These are phyloP conservation scores for Helicostylum pulchrum DNA, from an alignment of 192 early-diverging fungal species.

Conservation along the genomic window DNA sequence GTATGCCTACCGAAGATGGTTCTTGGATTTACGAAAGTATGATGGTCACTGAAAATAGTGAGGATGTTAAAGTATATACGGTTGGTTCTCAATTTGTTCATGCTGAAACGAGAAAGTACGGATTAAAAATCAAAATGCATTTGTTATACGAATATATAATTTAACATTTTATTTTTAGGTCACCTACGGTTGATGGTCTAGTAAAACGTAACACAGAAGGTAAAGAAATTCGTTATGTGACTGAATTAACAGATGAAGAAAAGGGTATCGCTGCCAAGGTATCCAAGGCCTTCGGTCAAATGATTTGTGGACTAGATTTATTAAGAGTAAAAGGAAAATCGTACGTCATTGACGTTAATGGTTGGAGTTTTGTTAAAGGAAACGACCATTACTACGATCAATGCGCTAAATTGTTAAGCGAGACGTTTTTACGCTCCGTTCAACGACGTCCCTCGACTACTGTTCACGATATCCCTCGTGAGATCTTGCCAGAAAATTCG, in stretches of 20 bases:
- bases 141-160: constrained; percentile 2
- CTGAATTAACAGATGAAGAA: constrained; percentile 76
- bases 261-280: constrained; percentile 72
- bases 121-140: neutral
- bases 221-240: constrained; percentile 94
- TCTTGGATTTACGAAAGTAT: constrained; percentile 96
- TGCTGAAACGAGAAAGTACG: constrained; percentile 91
- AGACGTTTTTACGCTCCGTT: constrained; percentile 69
- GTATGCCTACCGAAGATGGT: constrained; percentile 64
- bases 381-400: constrained; percentile 90
- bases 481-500: constrained; percentile 69
- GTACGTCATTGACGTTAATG: constrained; percentile 97
- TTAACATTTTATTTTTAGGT: constrained; percentile 41
- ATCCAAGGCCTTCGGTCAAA: constrained; percentile 83
- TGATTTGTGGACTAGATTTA: constrained; percentile 94
- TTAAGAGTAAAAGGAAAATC: constrained; percentile 78
- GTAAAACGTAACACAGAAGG: constrained; percentile 95
- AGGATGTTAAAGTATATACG: constrained; percentile 98
- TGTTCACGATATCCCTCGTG: constrained; percentile 20
- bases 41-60: constrained; percentile 89
- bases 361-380: constrained; percentile 99
- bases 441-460: constrained; percentile 16
- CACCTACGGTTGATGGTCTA: constrained; percentile 92
- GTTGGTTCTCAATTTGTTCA: constrained; percentile 87
- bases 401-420: constrained; percentile 71